Conservation (phyloP, 768 basidiomycete genomes). For the Leccinum rimulosum region DNA sequence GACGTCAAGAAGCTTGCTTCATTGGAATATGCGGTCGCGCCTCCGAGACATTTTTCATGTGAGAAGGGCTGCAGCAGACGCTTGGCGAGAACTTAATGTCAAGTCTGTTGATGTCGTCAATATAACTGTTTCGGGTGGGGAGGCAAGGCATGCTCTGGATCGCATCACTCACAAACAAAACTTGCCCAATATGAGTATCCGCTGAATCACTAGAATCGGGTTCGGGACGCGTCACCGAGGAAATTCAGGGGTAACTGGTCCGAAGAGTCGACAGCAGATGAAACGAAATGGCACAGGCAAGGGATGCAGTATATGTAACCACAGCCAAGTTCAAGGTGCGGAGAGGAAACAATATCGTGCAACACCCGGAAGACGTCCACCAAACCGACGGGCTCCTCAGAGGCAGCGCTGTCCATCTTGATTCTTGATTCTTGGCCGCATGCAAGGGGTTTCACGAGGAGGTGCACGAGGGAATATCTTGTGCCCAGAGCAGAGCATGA, state of each 20-base stretch:
- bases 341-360: constrained; percentile 36
- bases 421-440: constrained; percentile 35
- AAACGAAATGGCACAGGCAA: constrained; percentile 59
- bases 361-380: constrained; percentile 4
- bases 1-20: constrained; percentile 43
- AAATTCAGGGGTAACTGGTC: constrained; percentile 66
- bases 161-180: constrained; percentile 36
- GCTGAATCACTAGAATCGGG: constrained; percentile 48
- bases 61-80: constrained; percentile 51
- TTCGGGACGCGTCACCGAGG: constrained; percentile 55
- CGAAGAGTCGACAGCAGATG: constrained; percentile 47
- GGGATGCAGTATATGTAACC: constrained; percentile 65
- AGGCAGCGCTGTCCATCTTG: constrained; percentile 66
- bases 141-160: constrained; percentile 47
- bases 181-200: constrained; percentile 52
- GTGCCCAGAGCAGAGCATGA: constrained; percentile 41
- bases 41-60: constrained; percentile 48
- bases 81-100: constrained; percentile 27
- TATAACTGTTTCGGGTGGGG: constrained; percentile 54
- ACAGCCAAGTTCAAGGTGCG: constrained; percentile 47
- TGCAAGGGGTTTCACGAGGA: constrained; percentile 59
- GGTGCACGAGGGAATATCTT: constrained; percentile 58
- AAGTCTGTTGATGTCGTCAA: constrained; percentile 37
- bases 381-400: constrained; percentile 33
- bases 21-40: constrained; percentile 2